phyloP scores from a whole-genome alignment of 768 basidiomycete genomes.

The Mycena maculata region DNA sequence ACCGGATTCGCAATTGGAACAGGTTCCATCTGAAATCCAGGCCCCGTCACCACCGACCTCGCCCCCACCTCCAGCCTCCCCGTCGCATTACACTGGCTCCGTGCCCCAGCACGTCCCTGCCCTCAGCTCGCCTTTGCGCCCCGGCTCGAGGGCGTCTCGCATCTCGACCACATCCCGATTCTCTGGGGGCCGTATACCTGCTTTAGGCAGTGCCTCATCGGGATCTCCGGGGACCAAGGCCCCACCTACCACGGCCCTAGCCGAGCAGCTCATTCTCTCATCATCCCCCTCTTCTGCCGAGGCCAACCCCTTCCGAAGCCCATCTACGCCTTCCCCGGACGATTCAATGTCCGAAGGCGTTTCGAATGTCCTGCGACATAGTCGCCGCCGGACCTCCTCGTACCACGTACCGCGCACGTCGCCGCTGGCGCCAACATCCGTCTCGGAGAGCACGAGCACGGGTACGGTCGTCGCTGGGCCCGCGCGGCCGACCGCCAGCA shows the following conservation, averaged over 20 bases:
- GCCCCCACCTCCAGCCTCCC: conserved; percentile 52
- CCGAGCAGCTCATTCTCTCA: conserved; percentile 61
- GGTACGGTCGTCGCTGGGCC: conserved; percentile 44
- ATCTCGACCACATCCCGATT: conserved; percentile 76
- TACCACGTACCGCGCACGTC: conserved; percentile 67
- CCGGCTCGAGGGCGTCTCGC: conserved; percentile 79
- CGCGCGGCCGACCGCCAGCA: conserved; percentile 53
- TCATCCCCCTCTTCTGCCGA: conserved; percentile 58
- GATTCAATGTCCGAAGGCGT: conserved; percentile 74
- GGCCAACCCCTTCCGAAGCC: conserved; percentile 53
- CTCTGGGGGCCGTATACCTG: conserved; percentile 71
- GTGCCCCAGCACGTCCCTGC: conserved; percentile 50
- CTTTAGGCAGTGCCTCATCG: conserved; percentile 60
- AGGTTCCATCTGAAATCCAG: conserved; percentile 41
- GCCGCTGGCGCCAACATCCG: conserved; percentile 49
- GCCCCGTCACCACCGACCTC: conserved; percentile 51
- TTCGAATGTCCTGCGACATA: conserved; percentile 51
- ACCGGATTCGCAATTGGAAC: conserved; percentile 50
- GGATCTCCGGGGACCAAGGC: conserved; percentile 64
- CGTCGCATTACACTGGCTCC: conserved; percentile 48
- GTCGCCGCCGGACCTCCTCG: conserved; percentile 70
- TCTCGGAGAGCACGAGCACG: conserved; percentile 40
- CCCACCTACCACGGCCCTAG: conserved; percentile 73
- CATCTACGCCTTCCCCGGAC: conserved; percentile 67
- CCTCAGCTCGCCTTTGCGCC: conserved; percentile 70